Base-by-base conservation (phyloP, 148 eudicot species). In the Silene latifolia region DNA sequence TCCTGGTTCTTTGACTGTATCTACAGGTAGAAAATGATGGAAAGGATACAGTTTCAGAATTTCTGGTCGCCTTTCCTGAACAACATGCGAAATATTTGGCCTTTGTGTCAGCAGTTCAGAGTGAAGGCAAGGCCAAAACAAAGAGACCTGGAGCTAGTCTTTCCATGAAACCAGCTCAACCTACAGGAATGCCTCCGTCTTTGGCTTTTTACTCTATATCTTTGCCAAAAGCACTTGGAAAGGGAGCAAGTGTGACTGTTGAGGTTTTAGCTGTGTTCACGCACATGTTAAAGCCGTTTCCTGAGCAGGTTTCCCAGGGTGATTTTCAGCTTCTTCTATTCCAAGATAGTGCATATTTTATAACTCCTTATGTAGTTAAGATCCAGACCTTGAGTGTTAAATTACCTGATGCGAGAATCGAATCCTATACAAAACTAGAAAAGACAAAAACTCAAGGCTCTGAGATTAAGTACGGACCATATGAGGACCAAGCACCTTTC, bases 381-480 rank as follows among this genome's bases (percentile, higher is more conserved):
- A 78, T 78, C 63, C 99, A 96, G 80, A 80, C 90, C 35, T 81
- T 96, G 69, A 86, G 66, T 78, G 82, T 96, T 42, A 90, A 87
- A 78, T 82, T 96, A 75, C 98, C 97, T 61, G 91, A 91, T 62
- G 87, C 85, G 67, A 90, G 82, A 77, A 86, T 90, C 74, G 99
- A 92, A 83, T 89, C 91, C 67, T 96, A 87, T 71, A 92, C 99
- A 62, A 88, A 90, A 76, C 65, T 89, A 69, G 98, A 90, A 63
- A 96, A 88, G 59, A 86, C 85, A 72, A 88, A 86, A 83, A 62
- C 83, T 78, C 85, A 92, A 80, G 94, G 91, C 64, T 90, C 97
- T 18, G 99, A 96, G 78, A 90, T 96, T 66, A 96, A 90, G 84
- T 96, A 96, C 82, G 99, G 98, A 17, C 94, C 99, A 8, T 96